A percentile compares a stretch with the other conserved stretches of the same genome.
phyloP scores from a whole-genome alignment of 2,329 filamentous ascomycete genomes.

The Stemphylium vesicarium region DNA sequence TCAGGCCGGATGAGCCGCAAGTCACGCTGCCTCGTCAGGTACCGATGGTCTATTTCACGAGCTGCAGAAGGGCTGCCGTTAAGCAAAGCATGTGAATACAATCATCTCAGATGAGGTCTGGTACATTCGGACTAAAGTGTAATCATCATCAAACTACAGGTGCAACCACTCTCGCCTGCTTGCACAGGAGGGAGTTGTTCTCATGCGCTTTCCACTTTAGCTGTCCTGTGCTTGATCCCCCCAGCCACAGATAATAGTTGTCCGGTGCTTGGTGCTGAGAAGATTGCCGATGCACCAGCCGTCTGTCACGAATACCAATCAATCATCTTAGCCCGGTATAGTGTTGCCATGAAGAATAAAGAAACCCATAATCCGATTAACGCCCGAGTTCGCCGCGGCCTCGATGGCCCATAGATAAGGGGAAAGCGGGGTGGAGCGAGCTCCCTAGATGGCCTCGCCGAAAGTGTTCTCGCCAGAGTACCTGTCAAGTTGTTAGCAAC shows the following conservation, averaged over 20 bases:
- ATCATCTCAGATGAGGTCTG: constrained; percentile 17
- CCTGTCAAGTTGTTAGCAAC: constrained; percentile 51
- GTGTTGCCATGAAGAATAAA: constrained; percentile 27
- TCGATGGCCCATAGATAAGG: constrained; percentile 27
- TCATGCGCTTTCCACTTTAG: neutral
- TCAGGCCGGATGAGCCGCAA: constrained; percentile 37
- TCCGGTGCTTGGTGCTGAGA: constrained; percentile 12
- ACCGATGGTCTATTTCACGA: constrained; percentile 16
- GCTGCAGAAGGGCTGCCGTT: constrained; percentile 8
- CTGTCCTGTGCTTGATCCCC: constrained; percentile 7
- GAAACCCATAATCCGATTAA: constrained; percentile 37
- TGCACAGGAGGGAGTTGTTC: neutral
- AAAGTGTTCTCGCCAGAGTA: constrained; percentile 99
- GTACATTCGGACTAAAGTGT: constrained; percentile 27
- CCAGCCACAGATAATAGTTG: constrained; percentile 8
- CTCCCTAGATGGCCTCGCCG: constrained; percentile 60
- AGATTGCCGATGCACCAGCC: constrained; percentile 11
- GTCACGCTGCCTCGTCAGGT: constrained; percentile 39
- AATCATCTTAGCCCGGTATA: constrained; percentile 25
- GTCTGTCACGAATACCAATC: constrained; percentile 19
- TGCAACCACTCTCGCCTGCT: constrained; percentile 11
- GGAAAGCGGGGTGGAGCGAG: constrained; percentile 14
- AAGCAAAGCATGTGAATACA: neutral
- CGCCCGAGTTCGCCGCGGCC: constrained; percentile 37
- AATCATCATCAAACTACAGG: constrained; percentile 31